These are phyloP conservation scores for Alternaria angustiovoidea DNA, from an alignment of 2,329 filamentous ascomycete genomes.

Conservation along the genomic window DNA sequence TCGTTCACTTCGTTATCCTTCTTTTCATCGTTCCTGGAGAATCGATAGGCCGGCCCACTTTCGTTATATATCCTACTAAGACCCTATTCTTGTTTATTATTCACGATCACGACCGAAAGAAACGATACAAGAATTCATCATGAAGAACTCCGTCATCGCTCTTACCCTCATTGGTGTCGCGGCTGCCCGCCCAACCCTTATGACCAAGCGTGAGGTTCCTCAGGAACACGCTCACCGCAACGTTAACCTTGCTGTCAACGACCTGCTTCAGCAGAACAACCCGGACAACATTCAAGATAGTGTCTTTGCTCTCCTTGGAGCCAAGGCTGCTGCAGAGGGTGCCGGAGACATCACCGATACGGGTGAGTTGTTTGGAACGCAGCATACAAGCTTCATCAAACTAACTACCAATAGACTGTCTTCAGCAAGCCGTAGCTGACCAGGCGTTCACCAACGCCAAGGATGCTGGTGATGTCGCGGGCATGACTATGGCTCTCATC, in stretches of 20 bases:
- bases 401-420: slow-evolving; percentile 56
- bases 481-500: slow-evolving; percentile 63
- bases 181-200: slow-evolving; percentile 35
- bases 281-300: slow-evolving; percentile 59
- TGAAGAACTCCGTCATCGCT: slow-evolving; percentile 47
- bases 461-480: slow-evolving; percentile 59
- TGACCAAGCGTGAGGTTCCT: slow-evolving; percentile 60
- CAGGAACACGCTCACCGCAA: slow-evolving; percentile 65
- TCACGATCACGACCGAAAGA: slow-evolving; percentile 10
- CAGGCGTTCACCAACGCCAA: slow-evolving; percentile 69
- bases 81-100: slow-evolving; percentile 5
- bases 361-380: slow-evolving; percentile 24
- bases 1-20: slow-evolving; percentile 35
- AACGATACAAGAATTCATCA: slow-evolving; percentile 25
- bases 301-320: slow-evolving; percentile 63
- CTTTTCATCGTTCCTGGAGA: slow-evolving; percentile 51
- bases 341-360: slow-evolving; percentile 59
- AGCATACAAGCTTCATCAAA: neutral
- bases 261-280: slow-evolving; percentile 57
- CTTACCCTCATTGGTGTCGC: slow-evolving; percentile 42
- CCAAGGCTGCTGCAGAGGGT: slow-evolving; percentile 59
- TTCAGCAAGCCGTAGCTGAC: slow-evolving; percentile 66
- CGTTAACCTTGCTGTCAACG: slow-evolving; percentile 57
- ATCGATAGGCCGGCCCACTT: slow-evolving; percentile 48
- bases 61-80: slow-evolving; percentile 21